Base-by-base conservation (phyloP, 2,329 filamentous ascomycete genomes). In the Aschersonia sp. region DNA sequence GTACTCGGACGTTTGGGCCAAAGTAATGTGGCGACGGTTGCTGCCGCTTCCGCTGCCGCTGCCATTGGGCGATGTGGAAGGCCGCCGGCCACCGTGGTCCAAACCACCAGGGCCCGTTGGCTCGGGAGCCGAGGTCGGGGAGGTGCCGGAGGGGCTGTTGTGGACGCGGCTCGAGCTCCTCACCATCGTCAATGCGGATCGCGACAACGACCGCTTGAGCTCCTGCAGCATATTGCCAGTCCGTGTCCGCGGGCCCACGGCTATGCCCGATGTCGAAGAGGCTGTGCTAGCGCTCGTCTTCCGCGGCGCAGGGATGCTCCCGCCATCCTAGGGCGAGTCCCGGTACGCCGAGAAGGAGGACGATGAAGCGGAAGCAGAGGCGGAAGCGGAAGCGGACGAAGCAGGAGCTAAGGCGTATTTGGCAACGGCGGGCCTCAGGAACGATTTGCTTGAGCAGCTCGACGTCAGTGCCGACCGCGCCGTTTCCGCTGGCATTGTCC, bases 1-100 rank as follows among this genome's bases (percentile, higher is more conserved):
- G 59, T 80, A 83, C 3, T 66, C 60, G 2, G 70, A 68, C 5
- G 68, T 61, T 54, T 74, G 69, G 2, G 71, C 67, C 0, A 57
- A 62, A 46, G 58, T 57, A 11, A 78, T 59, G 2, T 61, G 22
- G 22, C 22, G 22, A 22, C 3, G 22, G 22, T 22, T 22, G 22
- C 22, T 22, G 22, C 22, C 22, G 22, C 22, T 22, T 22, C 22
- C 22, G 22, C 22, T 22, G 22, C 22, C 22, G 22, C 22, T 22
- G 3, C 22, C 3, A 3, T 2, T 22, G 22, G 22, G 22, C 22
- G 22, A 22, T 22, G 22, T 22, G 22, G 22, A 22, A 22, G 22
- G 22, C 22, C 22, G 22, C 22, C 22, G 22, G 22, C 22, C 22
- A 22, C 22, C 22, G 22, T 22, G 22, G 22, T 3, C 22, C 22